Percentiles rank a stretch among this genome's conserved stretches.
These are phyloP conservation scores for Anthoceros angustus DNA, from an alignment of 225 moss, liverwort and hornwort genomes.

Conservation along the genomic window DNA sequence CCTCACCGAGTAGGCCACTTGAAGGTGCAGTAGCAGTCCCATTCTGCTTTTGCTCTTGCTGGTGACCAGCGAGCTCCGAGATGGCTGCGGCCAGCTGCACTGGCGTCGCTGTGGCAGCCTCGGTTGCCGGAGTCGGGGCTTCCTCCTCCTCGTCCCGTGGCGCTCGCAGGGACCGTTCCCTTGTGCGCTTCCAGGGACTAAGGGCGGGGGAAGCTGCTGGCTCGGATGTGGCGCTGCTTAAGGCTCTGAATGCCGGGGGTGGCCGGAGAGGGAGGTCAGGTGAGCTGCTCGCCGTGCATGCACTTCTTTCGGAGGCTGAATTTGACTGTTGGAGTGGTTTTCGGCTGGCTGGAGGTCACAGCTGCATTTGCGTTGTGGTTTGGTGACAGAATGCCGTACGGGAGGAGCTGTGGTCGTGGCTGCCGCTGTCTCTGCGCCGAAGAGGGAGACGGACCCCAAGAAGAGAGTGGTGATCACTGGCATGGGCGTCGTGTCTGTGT, in stretches of 20 bases:
- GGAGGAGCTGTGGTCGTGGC: slow-evolving; percentile 44
- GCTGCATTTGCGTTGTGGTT: neutral
- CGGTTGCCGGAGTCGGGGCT: neutral
- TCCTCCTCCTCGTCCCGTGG: neutral
- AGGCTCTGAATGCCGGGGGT: neutral
- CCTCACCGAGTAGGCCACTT: no score
- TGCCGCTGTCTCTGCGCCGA: slow-evolving; percentile 36
- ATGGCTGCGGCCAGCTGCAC: neutral
- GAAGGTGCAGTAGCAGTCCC: no score
- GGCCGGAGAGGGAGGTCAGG: neutral
- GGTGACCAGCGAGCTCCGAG: neutral
- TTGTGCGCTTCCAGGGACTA: slow-evolving; percentile 9
- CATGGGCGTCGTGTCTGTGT: slow-evolving; percentile 90
- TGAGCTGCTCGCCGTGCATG: neutral
- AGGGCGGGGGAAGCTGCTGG: slow-evolving; percentile 3
- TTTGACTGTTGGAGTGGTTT: neutral
- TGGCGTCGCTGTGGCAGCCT: neutral
- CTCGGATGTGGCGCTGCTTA: neutral
- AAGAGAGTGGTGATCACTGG: slow-evolving; percentile 96
- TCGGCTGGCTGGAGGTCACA: neutral
- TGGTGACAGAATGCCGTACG: slow-evolving; percentile 10
- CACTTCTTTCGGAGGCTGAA: neutral
- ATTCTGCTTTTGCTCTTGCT: neutral
- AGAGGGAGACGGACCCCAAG: slow-evolving; percentile 90
- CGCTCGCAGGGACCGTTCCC: neutral